Conservation (phyloP, 345 rosid genomes). For the Nasturtium officinale region DNA sequence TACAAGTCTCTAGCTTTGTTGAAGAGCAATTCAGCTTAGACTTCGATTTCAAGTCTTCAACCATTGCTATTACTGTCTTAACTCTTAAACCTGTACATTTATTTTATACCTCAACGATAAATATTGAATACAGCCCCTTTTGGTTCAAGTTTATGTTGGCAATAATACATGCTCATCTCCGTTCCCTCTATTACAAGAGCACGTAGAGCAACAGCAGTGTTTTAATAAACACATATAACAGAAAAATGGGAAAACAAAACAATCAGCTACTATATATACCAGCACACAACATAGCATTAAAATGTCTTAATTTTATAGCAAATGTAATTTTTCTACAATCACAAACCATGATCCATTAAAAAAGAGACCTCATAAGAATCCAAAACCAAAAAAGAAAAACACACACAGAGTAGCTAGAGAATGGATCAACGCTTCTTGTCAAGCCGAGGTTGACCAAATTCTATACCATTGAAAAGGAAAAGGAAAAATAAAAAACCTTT, state of each 20-base stretch:
- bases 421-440: slow-evolving; percentile 20
- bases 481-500: slow-evolving; percentile 5
- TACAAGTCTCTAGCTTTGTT: not conserved
- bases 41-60: not conserved
- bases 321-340: not conserved
- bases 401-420: not conserved
- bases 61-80: not conserved
- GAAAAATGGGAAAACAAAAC: not conserved
- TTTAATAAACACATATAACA: slow-evolving; percentile 5
- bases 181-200: not conserved
- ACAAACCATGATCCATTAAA: not conserved
- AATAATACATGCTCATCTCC: not conserved
- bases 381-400: not conserved
- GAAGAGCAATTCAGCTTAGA: not conserved
- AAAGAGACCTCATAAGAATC: slow-evolving; percentile 3
- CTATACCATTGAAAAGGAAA: not conserved
- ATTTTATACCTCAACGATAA: not conserved
- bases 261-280: not conserved
- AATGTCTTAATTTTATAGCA: not conserved
- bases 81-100: not conserved
- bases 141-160: not conserved
- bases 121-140: not conserved
- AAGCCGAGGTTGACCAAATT: slow-evolving; percentile 12
- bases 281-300: not conserved
- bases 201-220: not conserved